Conservation (phyloP, 2,329 filamentous ascomycete species). For the Venturia effusa region DNA sequence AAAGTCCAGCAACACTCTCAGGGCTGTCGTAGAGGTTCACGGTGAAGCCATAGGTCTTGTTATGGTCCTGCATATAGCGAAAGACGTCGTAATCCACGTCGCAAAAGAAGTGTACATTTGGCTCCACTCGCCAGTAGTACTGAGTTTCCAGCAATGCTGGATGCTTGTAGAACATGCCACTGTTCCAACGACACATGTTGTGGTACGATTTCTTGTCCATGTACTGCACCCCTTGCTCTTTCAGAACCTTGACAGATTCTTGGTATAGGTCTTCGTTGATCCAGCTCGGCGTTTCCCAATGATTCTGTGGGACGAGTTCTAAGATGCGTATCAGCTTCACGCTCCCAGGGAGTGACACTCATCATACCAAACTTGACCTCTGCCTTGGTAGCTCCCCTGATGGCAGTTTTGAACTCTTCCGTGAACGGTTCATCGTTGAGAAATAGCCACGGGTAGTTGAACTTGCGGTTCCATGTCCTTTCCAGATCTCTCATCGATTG, state of each 20-base stretch:
- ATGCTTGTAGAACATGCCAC: constrained; percentile 94
- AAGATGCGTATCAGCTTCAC: constrained; percentile 19
- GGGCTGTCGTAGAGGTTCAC: constrained; percentile 94
- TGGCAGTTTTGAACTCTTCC: constrained; percentile 82
- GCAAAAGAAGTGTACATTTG: constrained; percentile 98
- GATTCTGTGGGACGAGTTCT: constrained; percentile 87
- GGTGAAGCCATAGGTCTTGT: constrained; percentile 98
- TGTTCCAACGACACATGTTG: constrained; percentile 99
- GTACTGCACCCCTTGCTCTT: constrained; percentile 83
- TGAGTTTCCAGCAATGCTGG: constrained; percentile 70
- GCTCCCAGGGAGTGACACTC: background rate
- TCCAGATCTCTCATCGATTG: constrained; percentile 86
- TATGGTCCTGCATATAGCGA: constrained; percentile 93
- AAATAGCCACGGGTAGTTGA: constrained; percentile 99
- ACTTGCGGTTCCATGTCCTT: constrained; percentile 93
- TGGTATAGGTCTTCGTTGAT: constrained; percentile 79
- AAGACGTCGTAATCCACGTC: constrained; percentile 98
- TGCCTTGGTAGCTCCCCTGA: constrained; percentile 73
- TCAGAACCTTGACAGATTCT: constrained; percentile 72
- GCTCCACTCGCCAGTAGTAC: constrained; percentile 98
- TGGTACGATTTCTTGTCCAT: constrained; percentile 84
- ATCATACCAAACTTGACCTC: constrained; percentile 67
- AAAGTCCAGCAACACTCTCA: constrained; percentile 73
- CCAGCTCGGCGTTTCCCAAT: constrained; percentile 88
- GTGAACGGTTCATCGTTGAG: constrained; percentile 94